Evolutionary conservation across 2,329 filamentous ascomycete genomes (phyloP), one percentile per base, ranked within the genome.

Genomic region (Fusarium sp.): DNA sequence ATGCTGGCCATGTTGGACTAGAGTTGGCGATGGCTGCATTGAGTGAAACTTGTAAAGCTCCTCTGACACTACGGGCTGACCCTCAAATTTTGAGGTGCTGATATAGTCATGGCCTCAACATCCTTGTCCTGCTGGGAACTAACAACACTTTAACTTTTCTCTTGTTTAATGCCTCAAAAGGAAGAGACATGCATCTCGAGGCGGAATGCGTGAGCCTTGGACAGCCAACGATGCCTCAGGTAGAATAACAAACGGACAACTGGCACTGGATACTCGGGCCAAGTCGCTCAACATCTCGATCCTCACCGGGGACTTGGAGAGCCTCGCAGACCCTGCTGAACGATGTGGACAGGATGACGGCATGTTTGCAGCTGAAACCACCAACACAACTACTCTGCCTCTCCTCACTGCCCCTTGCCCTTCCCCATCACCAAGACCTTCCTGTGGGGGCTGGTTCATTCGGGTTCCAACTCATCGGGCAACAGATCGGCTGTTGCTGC

Each of bases 231-330:
- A 70, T 56, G 65, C 65, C 58, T 60, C 63, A 73, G 65, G 70
- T 71, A 73, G 66, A 66, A 71, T 56, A 62, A 62, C 17, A 32
- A 20, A 52, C 47, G 64, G 62, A 79, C 71, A 78, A 50, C 75
- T 78, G 75, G 68, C 70, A 62, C 70, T 72, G 66, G 25, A 54
- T 32, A 20, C 27, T 54, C 47, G 47, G 33, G 30, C 30, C 40
- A 68, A 63, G 38, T 65, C 67, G 63, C 62, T 60, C 73, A 47
- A 59, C 56, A 63, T 54, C 52, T 60, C 56, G 40, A 58, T 50
- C 61, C 63, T 73, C 64, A 72, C 71, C 25, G 35, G 43, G 20
- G 54, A 33, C 32, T 17, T 37, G 59, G 60, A 66, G 72, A 65
- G 61, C 35, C 56, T 70, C 27, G 57, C 62, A 66, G 32, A 56